phyloP scores from a whole-genome alignment of 768 basidiomycete species.

The Lactifluus subvellereus region DNA sequence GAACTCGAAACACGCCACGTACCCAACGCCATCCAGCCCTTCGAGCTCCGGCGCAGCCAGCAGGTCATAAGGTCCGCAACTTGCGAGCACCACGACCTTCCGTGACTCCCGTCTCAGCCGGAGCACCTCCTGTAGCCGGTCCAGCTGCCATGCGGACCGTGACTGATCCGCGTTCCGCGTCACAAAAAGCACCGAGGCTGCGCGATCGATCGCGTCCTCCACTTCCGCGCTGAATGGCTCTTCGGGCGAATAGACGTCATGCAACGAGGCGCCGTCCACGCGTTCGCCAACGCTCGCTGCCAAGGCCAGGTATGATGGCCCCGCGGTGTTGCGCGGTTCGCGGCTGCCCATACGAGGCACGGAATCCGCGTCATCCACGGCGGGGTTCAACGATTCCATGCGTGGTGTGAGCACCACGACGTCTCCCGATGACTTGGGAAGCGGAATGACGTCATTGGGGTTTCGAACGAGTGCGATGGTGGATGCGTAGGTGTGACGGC shows the following conservation, averaged over 20 bases:
- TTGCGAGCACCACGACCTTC: constrained; percentile 47
- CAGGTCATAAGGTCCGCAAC: constrained; percentile 64
- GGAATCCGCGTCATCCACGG: constrained; percentile 53
- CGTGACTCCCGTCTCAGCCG: constrained; percentile 18
- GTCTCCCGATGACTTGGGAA: constrained; percentile 22
- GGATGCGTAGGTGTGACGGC: constrained; percentile 41
- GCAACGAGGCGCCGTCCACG: constrained; percentile 31
- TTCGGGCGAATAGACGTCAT: constrained; percentile 41
- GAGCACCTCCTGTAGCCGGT: constrained; percentile 33
- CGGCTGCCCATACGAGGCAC: constrained; percentile 39
- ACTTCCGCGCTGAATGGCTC: constrained; percentile 15
- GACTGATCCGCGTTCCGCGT: constrained; percentile 52
- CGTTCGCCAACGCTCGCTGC: constrained; percentile 36
- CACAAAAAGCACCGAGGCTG: constrained; percentile 43
- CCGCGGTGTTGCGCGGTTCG: constrained; percentile 49
- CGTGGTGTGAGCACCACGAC: constrained; percentile 49
- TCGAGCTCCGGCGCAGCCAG: constrained; percentile 26
- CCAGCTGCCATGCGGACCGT: constrained; percentile 46
- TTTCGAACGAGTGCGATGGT: constrained; percentile 46
- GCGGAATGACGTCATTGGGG: constrained; percentile 33
- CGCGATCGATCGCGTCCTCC: constrained; percentile 16
- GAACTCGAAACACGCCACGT: constrained; percentile 55
- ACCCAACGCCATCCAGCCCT: constrained; percentile 29
- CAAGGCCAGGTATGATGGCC: constrained; percentile 49
- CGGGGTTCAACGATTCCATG: constrained; percentile 52